These are phyloP conservation scores for Physocladia obscura DNA, from an alignment of 192 early-diverging fungal genomes.

Conservation along the genomic window DNA sequence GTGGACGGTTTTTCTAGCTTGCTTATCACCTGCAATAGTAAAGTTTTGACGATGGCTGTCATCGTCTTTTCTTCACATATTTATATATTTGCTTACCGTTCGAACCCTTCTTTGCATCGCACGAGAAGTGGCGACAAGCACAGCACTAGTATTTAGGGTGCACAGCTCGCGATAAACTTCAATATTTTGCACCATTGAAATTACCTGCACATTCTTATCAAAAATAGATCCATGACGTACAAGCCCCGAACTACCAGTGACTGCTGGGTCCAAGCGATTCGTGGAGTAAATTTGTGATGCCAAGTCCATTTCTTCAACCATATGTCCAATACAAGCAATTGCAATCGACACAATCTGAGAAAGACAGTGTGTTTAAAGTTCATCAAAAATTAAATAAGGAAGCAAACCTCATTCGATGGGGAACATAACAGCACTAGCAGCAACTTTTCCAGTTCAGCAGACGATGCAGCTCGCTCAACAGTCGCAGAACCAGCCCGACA, in stretches of 20 bases:
- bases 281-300: no score
- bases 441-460: conserved; percentile 72
- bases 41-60: no score
- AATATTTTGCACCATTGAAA: conserved; percentile 71
- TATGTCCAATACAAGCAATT: conserved; percentile 63
- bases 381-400: no score
- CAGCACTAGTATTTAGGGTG: conserved; percentile 23
- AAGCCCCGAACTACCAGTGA: not conserved
- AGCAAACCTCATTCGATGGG: conserved; percentile 61
- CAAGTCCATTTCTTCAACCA: conserved; percentile 71
- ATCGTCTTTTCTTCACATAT: not conserved
- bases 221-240: not conserved
- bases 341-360: conserved; percentile 13
- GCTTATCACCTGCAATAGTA: conserved; percentile 48
- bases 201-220: not conserved
- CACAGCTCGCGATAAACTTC: conserved; percentile 66
- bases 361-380: no score
- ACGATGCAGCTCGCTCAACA: conserved; percentile 67
- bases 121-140: conserved; percentile 46
- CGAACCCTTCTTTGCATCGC: conserved; percentile 78
- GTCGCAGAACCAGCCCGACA: conserved; percentile 7
- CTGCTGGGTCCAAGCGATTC: no score
- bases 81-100: conserved; percentile 22
- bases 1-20: conserved; percentile 65
- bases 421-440: conserved; percentile 76